These are phyloP conservation scores for Leucocoprinus leucothites DNA, from an alignment of 768 basidiomycete genomes.

Conservation along the genomic window DNA sequence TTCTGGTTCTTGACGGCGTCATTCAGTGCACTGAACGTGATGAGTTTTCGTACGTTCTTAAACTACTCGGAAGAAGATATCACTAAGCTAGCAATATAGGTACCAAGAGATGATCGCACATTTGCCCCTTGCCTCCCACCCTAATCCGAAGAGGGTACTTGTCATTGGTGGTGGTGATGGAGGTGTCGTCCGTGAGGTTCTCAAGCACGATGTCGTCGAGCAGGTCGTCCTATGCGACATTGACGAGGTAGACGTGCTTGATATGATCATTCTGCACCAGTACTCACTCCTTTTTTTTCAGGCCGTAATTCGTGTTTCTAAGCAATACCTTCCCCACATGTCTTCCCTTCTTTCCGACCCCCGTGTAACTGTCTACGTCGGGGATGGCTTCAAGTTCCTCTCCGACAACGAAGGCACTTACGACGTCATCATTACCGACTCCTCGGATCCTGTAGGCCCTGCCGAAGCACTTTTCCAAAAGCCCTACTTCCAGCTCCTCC, in stretches of 20 bases:
- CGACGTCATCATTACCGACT: slow-evolving; percentile 99
- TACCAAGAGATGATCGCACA: slow-evolving; percentile 99
- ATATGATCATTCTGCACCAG: not conserved
- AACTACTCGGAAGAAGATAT: not conserved
- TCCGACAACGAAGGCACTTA: slow-evolving; percentile 82
- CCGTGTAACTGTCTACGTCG: slow-evolving; percentile 81
- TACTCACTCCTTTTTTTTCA: slow-evolving; percentile 21
- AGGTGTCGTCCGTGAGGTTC: slow-evolving; percentile 94
- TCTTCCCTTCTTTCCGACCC: slow-evolving; percentile 75
- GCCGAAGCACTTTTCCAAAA: slow-evolving; percentile 93
- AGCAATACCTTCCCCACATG: slow-evolving; percentile 93
- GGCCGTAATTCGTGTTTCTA: slow-evolving; percentile 95
- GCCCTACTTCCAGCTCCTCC: slow-evolving; percentile 93
- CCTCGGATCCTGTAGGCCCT: slow-evolving; percentile 96
- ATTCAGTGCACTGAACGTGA: slow-evolving; percentile 98
- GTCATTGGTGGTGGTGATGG: slow-evolving; percentile 99
- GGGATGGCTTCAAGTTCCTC: slow-evolving; percentile 97
- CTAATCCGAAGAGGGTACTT: slow-evolving; percentile 92
- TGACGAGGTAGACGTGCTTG: slow-evolving; percentile 65
- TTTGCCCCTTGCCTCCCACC: slow-evolving; percentile 93
- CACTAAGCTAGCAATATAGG: slow-evolving; percentile 33
- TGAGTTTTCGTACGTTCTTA: slow-evolving; percentile 82
- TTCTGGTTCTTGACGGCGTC: slow-evolving; percentile 90
- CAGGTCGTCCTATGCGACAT: slow-evolving; percentile 96
- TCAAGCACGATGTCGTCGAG: slow-evolving; percentile 91